Base-by-base conservation (phyloP, 2,329 filamentous ascomycete species). In the Ophiostoma sp. region DNA sequence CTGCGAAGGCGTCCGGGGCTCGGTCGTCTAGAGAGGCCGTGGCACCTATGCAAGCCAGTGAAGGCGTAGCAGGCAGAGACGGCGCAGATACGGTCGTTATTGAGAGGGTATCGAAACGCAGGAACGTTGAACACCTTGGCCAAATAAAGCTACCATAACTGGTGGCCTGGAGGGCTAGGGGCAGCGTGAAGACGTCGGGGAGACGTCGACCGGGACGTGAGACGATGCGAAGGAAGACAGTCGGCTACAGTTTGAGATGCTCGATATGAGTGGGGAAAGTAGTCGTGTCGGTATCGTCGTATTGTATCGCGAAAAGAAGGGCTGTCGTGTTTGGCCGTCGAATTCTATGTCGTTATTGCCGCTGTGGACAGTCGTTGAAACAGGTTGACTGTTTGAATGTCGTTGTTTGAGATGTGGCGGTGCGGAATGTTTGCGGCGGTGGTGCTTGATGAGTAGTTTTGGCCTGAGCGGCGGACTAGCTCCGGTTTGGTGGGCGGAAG, bases 331-430 rank as follows among this genome's bases (percentile, higher is more conserved):
- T 19, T 68, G 15, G 17, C 19, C 15, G 64, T 48, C 17, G 42
- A 55, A 11, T 5, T 28, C 22, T 22, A 12, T 31, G 7, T 8
- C 22, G 61, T 45, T 36, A 22, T 45, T 33, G 63, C 8, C 59
- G n/a, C 15, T 33, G 9, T 33, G 42, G 25, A 31, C 22, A n/a
- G 64, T 19, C 33, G 36, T 45, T 19, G 64, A 50, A 15, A 31
- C 22, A 19, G 63, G 25, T 12, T 28, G 19, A 5, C 22, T 42
- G 3, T 19, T 33, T 48, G 39, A 45, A 50, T 9, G 39, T 48
- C 25, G 42, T 50, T 31, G 64, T n/a, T n/a, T 25, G 63, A 66
- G 45, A 22, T 69, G 66, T 69, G 66, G 66, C 45, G 66, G 66
- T 69, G 66, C 66, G 48, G 5, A 31, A 50, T 31, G 64, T 50